These are phyloP conservation scores for Penicillium verrucosum DNA, from an alignment of 2,329 filamentous ascomycete genomes.

Conservation along the genomic window DNA sequence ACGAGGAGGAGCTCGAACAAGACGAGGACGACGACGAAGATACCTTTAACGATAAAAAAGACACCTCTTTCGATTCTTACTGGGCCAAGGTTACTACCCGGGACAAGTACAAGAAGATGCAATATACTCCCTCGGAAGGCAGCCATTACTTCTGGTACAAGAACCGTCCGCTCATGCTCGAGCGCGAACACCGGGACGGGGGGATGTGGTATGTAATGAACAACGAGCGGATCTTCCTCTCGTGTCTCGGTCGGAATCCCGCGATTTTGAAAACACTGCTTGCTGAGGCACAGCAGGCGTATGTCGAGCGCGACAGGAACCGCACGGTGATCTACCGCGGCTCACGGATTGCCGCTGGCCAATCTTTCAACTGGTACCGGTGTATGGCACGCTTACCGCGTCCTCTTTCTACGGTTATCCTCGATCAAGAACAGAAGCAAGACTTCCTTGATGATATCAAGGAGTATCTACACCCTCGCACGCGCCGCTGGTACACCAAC, in stretches of 20 bases:
- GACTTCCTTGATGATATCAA: slow-evolving; percentile 54
- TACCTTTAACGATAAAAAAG: slow-evolving; percentile 30
- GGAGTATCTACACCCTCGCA: slow-evolving; percentile 53
- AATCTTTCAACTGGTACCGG: slow-evolving; percentile 30
- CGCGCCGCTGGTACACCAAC: slow-evolving; percentile 70
- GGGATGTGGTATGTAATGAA: slow-evolving; percentile 18
- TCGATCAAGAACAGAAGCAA: slow-evolving; percentile 51
- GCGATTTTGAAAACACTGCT: slow-evolving; percentile 35
- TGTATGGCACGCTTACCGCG: slow-evolving; percentile 48
- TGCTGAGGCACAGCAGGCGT: slow-evolving; percentile 36
- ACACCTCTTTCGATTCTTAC: slow-evolving; percentile 43
- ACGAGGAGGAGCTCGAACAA: slow-evolving; percentile 21
- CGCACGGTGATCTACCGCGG: slow-evolving; percentile 41
- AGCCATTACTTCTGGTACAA: slow-evolving; percentile 68
- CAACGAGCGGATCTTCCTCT: slow-evolving; percentile 34
- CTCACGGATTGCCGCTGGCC: slow-evolving; percentile 19
- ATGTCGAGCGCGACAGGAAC: slow-evolving; percentile 35
- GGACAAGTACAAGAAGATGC: slow-evolving; percentile 36
- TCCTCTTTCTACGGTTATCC: slow-evolving; percentile 54
- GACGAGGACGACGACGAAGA: slow-evolving; percentile 30
- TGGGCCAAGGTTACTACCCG: slow-evolving; percentile 40
- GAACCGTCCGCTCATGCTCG: slow-evolving; percentile 49
- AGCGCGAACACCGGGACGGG: slow-evolving; percentile 25
- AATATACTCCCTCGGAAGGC: slow-evolving; percentile 66
- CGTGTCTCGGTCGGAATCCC: slow-evolving; percentile 36